Evolutionary conservation across 805 yeast genomes (phyloP).

Genomic region (Myxozyma geophila): DNA sequence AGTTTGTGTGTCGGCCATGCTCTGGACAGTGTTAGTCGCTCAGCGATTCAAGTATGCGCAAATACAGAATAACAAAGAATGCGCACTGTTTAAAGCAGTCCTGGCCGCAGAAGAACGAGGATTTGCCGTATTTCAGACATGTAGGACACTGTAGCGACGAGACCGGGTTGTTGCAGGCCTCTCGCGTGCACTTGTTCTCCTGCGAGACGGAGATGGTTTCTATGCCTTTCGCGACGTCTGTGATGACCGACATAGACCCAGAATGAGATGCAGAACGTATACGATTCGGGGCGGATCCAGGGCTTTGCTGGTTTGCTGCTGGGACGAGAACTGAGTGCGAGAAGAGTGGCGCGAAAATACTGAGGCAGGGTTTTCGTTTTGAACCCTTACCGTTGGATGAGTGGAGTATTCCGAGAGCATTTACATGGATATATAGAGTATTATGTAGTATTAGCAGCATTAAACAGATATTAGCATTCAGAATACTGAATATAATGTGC

Average conservation of each 20-base stretch:
- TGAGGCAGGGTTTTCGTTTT: not conserved
- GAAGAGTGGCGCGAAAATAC: not conserved
- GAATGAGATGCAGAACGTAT: not conserved
- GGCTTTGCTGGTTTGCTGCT: not conserved
- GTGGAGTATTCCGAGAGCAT: not conserved
- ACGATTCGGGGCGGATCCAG: too few relatives aligned
- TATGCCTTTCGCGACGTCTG: not conserved
- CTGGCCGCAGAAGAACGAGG: conserved; percentile 77
- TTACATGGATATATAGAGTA: too few relatives aligned
- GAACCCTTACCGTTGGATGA: not conserved
- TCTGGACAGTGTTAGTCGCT: not conserved
- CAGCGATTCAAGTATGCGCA: too few relatives aligned
- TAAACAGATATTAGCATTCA: not conserved
- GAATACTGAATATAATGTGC: not conserved
- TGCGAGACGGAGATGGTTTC: not conserved
- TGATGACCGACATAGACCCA: not conserved
- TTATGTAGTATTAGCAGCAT: not conserved
- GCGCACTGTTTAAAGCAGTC: conserved; percentile 65
- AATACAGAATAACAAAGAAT: too few relatives aligned
- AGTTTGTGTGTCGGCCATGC: conserved; percentile 61
- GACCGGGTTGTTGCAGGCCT: conserved; percentile 84
- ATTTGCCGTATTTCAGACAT: conserved; percentile 73
- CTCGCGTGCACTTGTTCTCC: conserved; percentile 61
- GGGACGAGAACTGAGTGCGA: not conserved
- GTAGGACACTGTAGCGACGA: conserved; percentile 87